Evolutionary conservation across 768 basidiomycete genomes (phyloP).

Genomic region (Boletus rufocinnamomeus): DNA sequence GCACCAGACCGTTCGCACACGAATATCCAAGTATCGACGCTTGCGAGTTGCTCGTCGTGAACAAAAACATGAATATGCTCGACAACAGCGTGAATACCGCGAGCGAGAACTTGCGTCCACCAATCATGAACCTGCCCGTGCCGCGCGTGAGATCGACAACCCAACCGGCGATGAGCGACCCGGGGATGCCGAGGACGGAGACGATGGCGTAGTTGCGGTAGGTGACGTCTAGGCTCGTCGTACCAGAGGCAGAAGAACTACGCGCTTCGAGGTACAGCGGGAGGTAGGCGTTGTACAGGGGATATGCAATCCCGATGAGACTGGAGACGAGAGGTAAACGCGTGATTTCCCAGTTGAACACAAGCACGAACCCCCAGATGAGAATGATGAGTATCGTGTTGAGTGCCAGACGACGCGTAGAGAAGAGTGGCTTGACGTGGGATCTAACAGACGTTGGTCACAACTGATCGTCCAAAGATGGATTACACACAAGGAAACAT

Average conservation of each 20-base stretch:
- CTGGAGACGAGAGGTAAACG: conserved; percentile 23
- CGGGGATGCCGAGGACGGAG: conserved; percentile 48
- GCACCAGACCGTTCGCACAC: conserved; percentile 44
- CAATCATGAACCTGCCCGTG: conserved; percentile 35
- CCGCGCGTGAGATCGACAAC: conserved; percentile 47
- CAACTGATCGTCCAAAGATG: neutral
- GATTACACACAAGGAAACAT: conserved; percentile 42
- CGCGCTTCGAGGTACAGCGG: conserved; percentile 47
- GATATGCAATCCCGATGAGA: conserved; percentile 54
- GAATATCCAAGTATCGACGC: conserved; percentile 47
- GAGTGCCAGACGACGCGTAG: conserved; percentile 42
- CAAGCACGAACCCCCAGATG: conserved; percentile 48
- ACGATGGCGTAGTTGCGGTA: conserved; percentile 54
- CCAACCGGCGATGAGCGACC: conserved; percentile 47
- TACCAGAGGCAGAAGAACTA: conserved; percentile 26
- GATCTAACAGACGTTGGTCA: conserved; percentile 33
- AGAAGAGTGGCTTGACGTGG: conserved; percentile 52
- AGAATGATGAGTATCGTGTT: conserved; percentile 51
- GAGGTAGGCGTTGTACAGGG: conserved; percentile 54
- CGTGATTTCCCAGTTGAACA: neutral
- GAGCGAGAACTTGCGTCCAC: conserved; percentile 51
- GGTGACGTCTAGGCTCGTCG: conserved; percentile 31
- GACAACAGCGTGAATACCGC: conserved; percentile 46
- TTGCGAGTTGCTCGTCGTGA: conserved; percentile 47
- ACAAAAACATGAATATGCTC: conserved; percentile 51